Evolutionary conservation across 805 yeast species (phyloP).

Genomic region (Teunomyces cretensis): DNA sequence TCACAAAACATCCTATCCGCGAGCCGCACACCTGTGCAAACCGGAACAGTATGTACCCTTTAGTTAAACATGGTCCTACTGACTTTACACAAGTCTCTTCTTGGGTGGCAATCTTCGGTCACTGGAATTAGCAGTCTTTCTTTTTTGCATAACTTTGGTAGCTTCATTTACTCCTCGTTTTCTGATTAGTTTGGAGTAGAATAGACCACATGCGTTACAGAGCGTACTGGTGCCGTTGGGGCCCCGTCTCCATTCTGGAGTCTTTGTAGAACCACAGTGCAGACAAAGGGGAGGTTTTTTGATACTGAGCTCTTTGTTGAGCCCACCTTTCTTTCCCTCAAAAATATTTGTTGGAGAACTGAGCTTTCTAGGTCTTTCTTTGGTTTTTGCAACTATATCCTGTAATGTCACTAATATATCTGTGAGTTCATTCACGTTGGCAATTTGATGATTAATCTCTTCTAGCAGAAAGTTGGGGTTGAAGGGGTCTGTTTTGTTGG

Average conservation of each 20-base stretch:
- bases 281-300: slow-evolving; percentile 8
- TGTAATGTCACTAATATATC: neutral
- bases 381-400: neutral
- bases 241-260: slow-evolving; percentile 22
- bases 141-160: slow-evolving; percentile 2
- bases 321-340: slow-evolving; percentile 8
- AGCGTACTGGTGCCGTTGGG: slow-evolving; percentile 16
- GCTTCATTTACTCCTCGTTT: slow-evolving; percentile 11
- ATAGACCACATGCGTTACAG: slow-evolving; percentile 22
- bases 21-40: neutral
- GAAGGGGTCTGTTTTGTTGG: neutral
- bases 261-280: slow-evolving; percentile 17
- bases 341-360: neutral
- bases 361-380: neutral
- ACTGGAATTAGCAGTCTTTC: slow-evolving; percentile 6
- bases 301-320: slow-evolving; percentile 11
- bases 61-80: neutral
- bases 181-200: slow-evolving; percentile 14
- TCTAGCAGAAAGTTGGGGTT: neutral
- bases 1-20: neutral
- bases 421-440: neutral
- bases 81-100: neutral
- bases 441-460: neutral
- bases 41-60: neutral
- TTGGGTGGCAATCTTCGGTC: neutral